Evolutionary conservation across 371 early-diverging fungal species (phyloP), one percentile per base, ranked within the genome.

Genomic region (Chytridiales sp.): DNA sequence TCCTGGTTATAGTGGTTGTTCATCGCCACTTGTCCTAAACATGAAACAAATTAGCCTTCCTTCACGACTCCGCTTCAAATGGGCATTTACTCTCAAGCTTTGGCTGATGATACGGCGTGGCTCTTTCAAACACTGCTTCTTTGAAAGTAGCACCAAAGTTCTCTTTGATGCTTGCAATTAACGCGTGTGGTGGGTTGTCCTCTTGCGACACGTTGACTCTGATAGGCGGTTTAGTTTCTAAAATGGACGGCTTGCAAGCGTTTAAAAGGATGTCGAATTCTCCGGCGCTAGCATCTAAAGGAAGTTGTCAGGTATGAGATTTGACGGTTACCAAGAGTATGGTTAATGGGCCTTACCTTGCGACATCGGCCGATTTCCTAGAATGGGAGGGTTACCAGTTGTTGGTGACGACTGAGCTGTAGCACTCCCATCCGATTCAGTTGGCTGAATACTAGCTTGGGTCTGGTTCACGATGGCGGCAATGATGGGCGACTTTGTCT

Each of bases 241-340:
- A 32, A 19, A 69, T 68, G 19, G 69, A 55, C 31, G 75, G 75
- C 56, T 71, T 71, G 46, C 72, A 71, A 11, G 75, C 75, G 41
- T 70, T 71, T 9, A 74, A 39, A 9, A 74, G 67, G 13, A 71
- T 57, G 3, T 66, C 68, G 43, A 74, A 74, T 19, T 59, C 70
- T 21, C 59, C 51, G n/a, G n/a, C n/a, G 49, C 38, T 15, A 38
- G 36, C 38, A 56, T 40, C 56, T 47, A 49, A 11, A 13, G n/a
- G n/a, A n/a, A n/a, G n/a, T n/a, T n/a, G n/a, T n/a, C n/a, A n/a
- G n/a, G n/a, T n/a, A n/a, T n/a, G n/a, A n/a, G n/a, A n/a, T n/a
- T n/a, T n/a, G n/a, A n/a, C n/a, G n/a, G n/a, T n/a, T n/a, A n/a
- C n/a, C n/a, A n/a, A n/a, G n/a, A 21, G 21, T 44, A 22, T 9